Evolutionary conservation across 2,329 filamentous ascomycete genomes (phyloP).

Genomic region (Hypoxylon sp.): DNA sequence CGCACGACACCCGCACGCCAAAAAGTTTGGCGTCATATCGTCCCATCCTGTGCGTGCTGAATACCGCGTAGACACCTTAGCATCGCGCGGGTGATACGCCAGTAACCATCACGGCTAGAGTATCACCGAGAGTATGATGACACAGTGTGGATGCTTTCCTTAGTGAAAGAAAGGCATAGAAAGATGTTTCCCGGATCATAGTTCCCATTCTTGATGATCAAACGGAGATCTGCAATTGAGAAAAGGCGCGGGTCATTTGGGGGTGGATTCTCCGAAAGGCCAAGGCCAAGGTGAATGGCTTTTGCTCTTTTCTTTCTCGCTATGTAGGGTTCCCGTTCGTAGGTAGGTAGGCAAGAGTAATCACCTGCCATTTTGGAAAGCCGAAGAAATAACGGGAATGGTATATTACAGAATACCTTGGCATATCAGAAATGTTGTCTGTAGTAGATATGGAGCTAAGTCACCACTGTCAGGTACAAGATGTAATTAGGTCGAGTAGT

Average conservation of each 20-base stretch:
- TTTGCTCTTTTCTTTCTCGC: conserved; percentile 11
- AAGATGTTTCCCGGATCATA: conserved; percentile 11
- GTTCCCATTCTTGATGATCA: conserved; percentile 9
- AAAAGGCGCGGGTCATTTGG: neutral
- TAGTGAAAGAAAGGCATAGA: conserved; percentile 3
- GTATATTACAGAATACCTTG: conserved; percentile 17
- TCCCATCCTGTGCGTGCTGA: conserved; percentile 14
- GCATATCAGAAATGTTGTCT: conserved; percentile 10
- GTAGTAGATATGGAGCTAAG: conserved; percentile 18
- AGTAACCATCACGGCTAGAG: conserved; percentile 1
- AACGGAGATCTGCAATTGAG: conserved; percentile 23
- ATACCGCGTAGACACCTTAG: too few relatives aligned
- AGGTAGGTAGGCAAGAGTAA: too few relatives aligned
- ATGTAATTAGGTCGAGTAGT: too few relatives aligned
- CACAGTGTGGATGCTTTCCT: conserved; percentile 2
- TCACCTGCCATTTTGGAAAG: conserved; percentile 24
- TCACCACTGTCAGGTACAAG: conserved; percentile 32
- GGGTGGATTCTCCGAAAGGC: conserved; percentile 11
- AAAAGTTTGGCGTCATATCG: conserved; percentile 9
- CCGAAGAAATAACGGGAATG: conserved; percentile 6
- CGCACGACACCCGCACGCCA: too few relatives aligned
- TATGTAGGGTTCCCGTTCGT: conserved; percentile 1
- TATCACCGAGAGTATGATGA: conserved; percentile 3
- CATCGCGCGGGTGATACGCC: too few relatives aligned
- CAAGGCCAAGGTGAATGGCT: conserved; percentile 8